Evolutionary conservation across 2,329 filamentous ascomycete species (phyloP).

Genomic region (Thielaviopsis populi): DNA sequence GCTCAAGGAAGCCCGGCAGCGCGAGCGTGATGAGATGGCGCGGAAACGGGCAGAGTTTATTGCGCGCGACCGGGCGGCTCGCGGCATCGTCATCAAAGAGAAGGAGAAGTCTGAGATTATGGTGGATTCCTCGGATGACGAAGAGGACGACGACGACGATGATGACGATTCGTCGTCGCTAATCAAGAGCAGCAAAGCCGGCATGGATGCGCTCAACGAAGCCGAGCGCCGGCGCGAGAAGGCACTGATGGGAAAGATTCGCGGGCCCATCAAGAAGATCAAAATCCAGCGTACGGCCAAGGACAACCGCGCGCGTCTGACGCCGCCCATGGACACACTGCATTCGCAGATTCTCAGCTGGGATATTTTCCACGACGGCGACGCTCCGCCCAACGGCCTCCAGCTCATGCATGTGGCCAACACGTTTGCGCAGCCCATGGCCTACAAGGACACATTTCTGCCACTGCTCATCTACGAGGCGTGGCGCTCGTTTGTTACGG

Average conservation of each 20-base stretch:
- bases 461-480: conserved; percentile 83
- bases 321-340: conserved; percentile 71
- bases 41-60: conserved; percentile 58
- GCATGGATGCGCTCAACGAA: conserved; percentile 35
- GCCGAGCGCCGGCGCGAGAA: conserved; percentile 32
- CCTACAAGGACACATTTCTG: conserved; percentile 82
- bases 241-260: conserved; percentile 39
- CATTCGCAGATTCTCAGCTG: conserved; percentile 80
- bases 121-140: conserved; percentile 69
- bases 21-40: conserved; percentile 59
- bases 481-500: conserved; percentile 84
- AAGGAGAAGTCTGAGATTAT: conserved; percentile 51
- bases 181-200: conserved; percentile 32
- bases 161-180: conserved; percentile 37
- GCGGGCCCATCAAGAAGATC: conserved; percentile 68
- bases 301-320: conserved; percentile 84
- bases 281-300: conserved; percentile 70
- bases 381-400: conserved; percentile 65
- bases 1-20: conserved; percentile 57
- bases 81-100: conserved; percentile 27
- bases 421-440: conserved; percentile 56
- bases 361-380: conserved; percentile 86
- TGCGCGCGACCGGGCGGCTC: conserved; percentile 43
- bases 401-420: conserved; percentile 63
- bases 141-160: conserved; percentile 43